These are phyloP conservation scores for Tylopilus balloui DNA, from an alignment of 768 basidiomycete species.

Conservation along the genomic window DNA sequence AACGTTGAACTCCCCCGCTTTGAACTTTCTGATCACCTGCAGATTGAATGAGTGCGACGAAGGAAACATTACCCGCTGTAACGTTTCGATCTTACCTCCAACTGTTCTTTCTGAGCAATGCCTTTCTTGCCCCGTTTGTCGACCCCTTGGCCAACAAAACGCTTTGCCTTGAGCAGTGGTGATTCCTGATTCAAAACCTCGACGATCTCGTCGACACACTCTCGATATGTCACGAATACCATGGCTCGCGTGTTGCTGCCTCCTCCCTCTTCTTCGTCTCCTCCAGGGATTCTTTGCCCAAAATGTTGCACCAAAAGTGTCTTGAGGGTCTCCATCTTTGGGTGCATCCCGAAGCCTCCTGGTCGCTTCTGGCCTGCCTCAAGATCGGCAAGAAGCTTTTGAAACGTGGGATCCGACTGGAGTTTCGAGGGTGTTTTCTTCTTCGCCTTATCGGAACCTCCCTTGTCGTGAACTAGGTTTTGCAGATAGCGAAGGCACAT, in stretches of 20 bases:
- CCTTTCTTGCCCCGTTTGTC: constrained; percentile 87
- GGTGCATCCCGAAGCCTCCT: constrained; percentile 63
- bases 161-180: constrained; percentile 75
- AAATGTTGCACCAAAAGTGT: constrained; percentile 78
- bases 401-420: constrained; percentile 54
- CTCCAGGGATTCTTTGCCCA: constrained; percentile 37
- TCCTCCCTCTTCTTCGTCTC: constrained; percentile 30
- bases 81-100: constrained; percentile 54
- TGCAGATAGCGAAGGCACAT: constrained; percentile 72
- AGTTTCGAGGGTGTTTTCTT: constrained; percentile 40
- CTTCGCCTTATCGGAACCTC: constrained; percentile 29
- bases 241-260: constrained; percentile 65
- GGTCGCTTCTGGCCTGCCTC: constrained; percentile 46
- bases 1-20: constrained; percentile 82
- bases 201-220: constrained; percentile 89
- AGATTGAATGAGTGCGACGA: constrained; percentile 7
- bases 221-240: constrained; percentile 91
- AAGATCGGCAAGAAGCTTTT: constrained; percentile 62
- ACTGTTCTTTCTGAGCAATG: constrained; percentile 85
- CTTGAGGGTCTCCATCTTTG: constrained; percentile 87
- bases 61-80: neutral
- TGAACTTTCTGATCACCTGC: constrained; percentile 85
- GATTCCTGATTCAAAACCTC: constrained; percentile 68
- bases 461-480: constrained; percentile 43
- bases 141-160: constrained; percentile 87